These are phyloP conservation scores for Xylariales sp. DNA, from an alignment of 2,329 filamentous ascomycete genomes.

Conservation along the genomic window DNA sequence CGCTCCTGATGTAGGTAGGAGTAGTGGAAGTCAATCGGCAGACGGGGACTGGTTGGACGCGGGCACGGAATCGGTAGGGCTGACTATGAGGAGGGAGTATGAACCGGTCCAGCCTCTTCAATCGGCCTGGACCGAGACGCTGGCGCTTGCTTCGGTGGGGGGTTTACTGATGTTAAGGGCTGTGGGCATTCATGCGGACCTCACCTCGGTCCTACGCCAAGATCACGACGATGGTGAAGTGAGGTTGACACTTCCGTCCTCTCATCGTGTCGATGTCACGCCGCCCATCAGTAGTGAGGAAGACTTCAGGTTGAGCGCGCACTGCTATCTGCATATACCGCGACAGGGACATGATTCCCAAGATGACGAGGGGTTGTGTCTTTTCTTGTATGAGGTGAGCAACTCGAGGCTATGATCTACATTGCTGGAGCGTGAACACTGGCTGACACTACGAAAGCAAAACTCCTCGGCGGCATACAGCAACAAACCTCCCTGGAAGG, in stretches of 20 bases:
- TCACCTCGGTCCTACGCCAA: slow-evolving; percentile 24
- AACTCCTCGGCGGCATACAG: slow-evolving; percentile 34
- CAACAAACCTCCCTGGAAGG: slow-evolving; percentile 32
- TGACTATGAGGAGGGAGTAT: no score
- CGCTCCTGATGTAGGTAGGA: background rate
- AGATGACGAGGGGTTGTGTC: slow-evolving; percentile 36
- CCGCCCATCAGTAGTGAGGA: no score
- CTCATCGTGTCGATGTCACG: no score
- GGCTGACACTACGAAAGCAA: slow-evolving; percentile 40
- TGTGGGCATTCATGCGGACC: slow-evolving; percentile 39
- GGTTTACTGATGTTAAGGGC: slow-evolving; percentile 36
- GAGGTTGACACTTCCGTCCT: no score
- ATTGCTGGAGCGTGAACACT: no score
- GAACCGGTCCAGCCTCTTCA: slow-evolving; percentile 35
- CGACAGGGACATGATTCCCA: slow-evolving; percentile 19
- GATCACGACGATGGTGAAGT: no score
- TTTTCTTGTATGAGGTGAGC: slow-evolving; percentile 51
- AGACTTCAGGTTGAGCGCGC: no score
- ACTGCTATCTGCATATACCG: slow-evolving; percentile 40
- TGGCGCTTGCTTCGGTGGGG: slow-evolving; percentile 35
- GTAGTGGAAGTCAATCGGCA: background rate
- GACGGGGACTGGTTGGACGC: background rate
- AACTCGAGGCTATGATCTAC: no score
- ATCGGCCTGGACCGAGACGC: slow-evolving; percentile 46
- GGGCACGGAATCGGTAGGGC: background rate